Evolutionary conservation across 352 stramenopile genomes (phyloP), one percentile per base, ranked within the genome.

Genomic region (Globisporangium spiculum): DNA sequence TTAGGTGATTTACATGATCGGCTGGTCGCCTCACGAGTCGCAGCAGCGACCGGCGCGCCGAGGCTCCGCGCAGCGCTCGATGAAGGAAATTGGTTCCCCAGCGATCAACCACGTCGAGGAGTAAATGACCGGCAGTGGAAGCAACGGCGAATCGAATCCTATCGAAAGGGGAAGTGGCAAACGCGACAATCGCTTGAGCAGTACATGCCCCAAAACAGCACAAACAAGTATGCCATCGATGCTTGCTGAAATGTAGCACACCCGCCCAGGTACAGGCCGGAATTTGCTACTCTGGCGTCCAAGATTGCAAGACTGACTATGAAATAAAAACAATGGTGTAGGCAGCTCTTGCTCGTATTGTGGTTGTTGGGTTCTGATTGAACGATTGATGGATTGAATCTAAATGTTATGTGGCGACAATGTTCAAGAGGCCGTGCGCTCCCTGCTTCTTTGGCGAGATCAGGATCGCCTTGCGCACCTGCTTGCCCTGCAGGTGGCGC

Each of bases 1-100:
- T 48, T 22, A 68, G 63, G 80, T 96, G 34, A 97, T 99, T 46
- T 99, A 98, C 83, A 97, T 98, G 67, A 99, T 99, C 77, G 97
- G 97, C 53, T 99, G 97, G 97, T 97, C 94, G 50, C 96, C 96
- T 12, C 90, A 99, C 78, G 83, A 90, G 26, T 98, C 91, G 36
- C 97, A 99, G 78, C 97, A 93, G 68, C 84, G 97, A 72, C 96
- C 97, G 0, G 77, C 96, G 71, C 81, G 80, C 59, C 85, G 91
- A 8, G 93, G 92, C 22, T 86, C 86, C 0, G 89, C 89, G 1
- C 77, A 92, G 69, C 75, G 79, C 41, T 96, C 88, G 18, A 75
- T 96, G 60, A 91, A 93, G 66, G 83, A 96, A 60, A 74, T 95
- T 6, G 75, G 79, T 0, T 74, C 77, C 26, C 52, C 70, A 10